Percentiles rank a stretch among this genome's conserved stretches.
phyloP scores from a whole-genome alignment of 257 asterid species.

The Fraxinus excelsior region DNA sequence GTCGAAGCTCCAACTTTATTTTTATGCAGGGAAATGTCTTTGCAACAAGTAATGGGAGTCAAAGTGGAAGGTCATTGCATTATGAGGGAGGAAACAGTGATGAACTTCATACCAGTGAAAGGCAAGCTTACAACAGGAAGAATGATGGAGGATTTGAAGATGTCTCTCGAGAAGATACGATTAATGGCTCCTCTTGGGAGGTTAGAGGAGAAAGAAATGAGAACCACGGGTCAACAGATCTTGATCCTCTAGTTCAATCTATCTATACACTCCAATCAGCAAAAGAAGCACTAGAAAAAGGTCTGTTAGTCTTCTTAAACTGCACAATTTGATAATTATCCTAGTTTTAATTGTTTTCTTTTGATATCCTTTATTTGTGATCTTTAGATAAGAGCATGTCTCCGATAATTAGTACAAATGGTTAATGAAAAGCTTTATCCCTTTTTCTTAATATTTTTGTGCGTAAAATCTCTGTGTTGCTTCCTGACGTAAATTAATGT shows the following conservation, averaged over 20 bases:
- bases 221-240: slow-evolving; percentile 45
- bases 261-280: slow-evolving; percentile 53
- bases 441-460: background rate
- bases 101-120: slow-evolving; percentile 41
- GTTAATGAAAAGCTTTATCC: background rate
- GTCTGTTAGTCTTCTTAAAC: slow-evolving; percentile 35
- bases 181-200: slow-evolving; percentile 52
- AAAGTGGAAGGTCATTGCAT: slow-evolving; percentile 42
- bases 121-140: too few relatives aligned
- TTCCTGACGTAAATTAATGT: background rate
- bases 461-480: background rate
- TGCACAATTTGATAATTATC: slow-evolving; percentile 9
- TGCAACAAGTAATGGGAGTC: slow-evolving; percentile 49
- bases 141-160: too few relatives aligned
- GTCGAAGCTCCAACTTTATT: slow-evolving; percentile 66
- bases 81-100: slow-evolving; percentile 58
- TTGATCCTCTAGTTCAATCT: slow-evolving; percentile 55
- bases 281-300: slow-evolving; percentile 66
- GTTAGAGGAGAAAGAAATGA: slow-evolving; percentile 51
- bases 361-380: background rate
- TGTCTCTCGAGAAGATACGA: slow-evolving; percentile 43
- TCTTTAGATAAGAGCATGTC: background rate
- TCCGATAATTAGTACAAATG: background rate
- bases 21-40: slow-evolving; percentile 69
- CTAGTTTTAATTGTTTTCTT: slow-evolving; percentile 10